A percentile compares a stretch with the other conserved stretches of the same genome.
These are phyloP conservation scores for Solioccasus polychromus DNA, from an alignment of 768 basidiomycete genomes.

Conservation along the genomic window DNA sequence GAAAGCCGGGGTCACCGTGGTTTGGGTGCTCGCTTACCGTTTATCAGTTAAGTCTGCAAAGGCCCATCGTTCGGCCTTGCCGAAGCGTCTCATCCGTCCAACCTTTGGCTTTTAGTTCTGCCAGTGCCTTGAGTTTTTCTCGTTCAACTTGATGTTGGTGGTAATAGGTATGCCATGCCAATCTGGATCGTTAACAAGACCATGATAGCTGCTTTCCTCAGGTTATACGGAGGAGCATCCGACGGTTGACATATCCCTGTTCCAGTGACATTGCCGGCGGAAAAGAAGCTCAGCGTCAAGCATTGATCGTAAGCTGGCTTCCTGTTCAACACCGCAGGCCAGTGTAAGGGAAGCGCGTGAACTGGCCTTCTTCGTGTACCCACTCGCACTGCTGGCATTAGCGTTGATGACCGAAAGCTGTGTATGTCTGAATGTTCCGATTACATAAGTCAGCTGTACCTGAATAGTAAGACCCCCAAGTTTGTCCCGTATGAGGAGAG, in stretches of 20 bases:
- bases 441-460: slow-evolving; percentile 15
- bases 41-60: slow-evolving; percentile 31
- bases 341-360: no score
- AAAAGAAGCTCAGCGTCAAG: slow-evolving; percentile 17
- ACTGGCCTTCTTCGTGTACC: slow-evolving; percentile 28
- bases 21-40: slow-evolving; percentile 13
- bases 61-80: slow-evolving; percentile 20
- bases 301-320: slow-evolving; percentile 20
- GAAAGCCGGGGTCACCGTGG: background rate
- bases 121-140: slow-evolving; percentile 12
- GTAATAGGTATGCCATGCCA: slow-evolving; percentile 19
- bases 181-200: slow-evolving; percentile 24
- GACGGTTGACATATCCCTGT: slow-evolving; percentile 25
- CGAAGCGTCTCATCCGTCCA: slow-evolving; percentile 25
- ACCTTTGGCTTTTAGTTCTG: slow-evolving; percentile 16
- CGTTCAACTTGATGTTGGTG: slow-evolving; percentile 25
- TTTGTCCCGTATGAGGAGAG: slow-evolving; percentile 19
- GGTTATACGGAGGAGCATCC: slow-evolving; percentile 28
- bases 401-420: slow-evolving; percentile 25
- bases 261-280: slow-evolving; percentile 23
- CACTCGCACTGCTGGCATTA: slow-evolving; percentile 26
- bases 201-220: slow-evolving; percentile 34
- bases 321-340: background rate
- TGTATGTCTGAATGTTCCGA: slow-evolving; percentile 26
- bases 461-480: slow-evolving; percentile 19